These are phyloP conservation scores for Flueggea neowawraea DNA, from an alignment of 441 rosid genomes.

Conservation along the genomic window DNA sequence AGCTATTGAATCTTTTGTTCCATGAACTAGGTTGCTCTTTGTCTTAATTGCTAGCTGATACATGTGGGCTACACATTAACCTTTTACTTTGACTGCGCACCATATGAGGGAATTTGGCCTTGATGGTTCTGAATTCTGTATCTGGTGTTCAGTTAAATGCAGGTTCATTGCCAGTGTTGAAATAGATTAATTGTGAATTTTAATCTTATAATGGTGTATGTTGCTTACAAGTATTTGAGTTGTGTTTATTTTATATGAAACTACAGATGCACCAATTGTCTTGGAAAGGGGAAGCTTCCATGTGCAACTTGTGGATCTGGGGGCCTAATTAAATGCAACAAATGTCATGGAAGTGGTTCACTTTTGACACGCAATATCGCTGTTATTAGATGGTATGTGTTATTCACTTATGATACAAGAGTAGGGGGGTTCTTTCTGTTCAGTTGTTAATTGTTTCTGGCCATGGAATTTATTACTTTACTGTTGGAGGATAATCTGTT, in stretches of 20 bases:
- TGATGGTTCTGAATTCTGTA: too few species aligned
- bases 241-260: not conserved
- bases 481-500: not conserved
- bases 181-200: too few species aligned
- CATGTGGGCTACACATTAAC: too few species aligned
- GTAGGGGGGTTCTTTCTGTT: not conserved
- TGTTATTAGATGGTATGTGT: conserved; percentile 63
- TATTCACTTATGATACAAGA: not conserved
- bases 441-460: not conserved
- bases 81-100: too few species aligned
- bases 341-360: conserved; percentile 66
- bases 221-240: not conserved
- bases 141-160: too few species aligned
- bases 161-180: too few species aligned
- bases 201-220: too few species aligned
- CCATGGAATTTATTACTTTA: not conserved
- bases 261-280: conserved; percentile 63
- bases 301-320: conserved; percentile 82
- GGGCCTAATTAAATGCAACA: conserved; percentile 72
- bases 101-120: too few species aligned
- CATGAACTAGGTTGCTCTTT: not conserved
- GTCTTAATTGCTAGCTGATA: too few species aligned
- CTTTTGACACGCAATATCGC: conserved; percentile 59
- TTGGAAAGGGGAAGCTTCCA: conserved; percentile 83
- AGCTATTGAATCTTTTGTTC: conserved; percentile 10